A percentile compares a stretch with the other conserved stretches of the same genome.
These are phyloP conservation scores for Colletotrichum sp. DNA, from an alignment of 2,329 filamentous ascomycete genomes.

Conservation along the genomic window DNA sequence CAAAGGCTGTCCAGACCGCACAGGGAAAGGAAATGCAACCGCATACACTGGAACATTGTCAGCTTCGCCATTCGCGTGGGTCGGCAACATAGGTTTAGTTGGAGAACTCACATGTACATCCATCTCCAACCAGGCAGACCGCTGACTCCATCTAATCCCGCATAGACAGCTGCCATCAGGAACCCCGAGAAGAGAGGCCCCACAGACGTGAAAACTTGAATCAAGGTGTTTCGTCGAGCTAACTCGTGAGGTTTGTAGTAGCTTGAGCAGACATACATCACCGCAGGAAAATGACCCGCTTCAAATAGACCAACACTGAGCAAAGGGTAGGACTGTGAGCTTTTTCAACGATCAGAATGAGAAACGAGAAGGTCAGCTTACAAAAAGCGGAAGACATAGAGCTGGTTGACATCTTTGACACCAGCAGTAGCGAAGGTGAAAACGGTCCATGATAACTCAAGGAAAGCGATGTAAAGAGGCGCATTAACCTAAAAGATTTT, in stretches of 20 bases:
- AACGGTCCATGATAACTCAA: conserved; percentile 27
- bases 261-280: conserved; percentile 33
- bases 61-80: neutral
- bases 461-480: conserved; percentile 27
- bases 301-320: conserved; percentile 31
- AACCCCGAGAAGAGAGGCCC: conserved; percentile 30
- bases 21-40: conserved; percentile 29
- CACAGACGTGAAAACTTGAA: conserved; percentile 29
- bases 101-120: conserved; percentile 29
- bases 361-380: neutral
- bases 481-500: conserved; percentile 19
- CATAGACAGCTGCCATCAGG: conserved; percentile 28
- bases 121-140: conserved; percentile 29
- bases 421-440: conserved; percentile 31
- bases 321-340: neutral
- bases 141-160: conserved; percentile 22
- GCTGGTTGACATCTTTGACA: conserved; percentile 25
- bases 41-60: conserved; percentile 21
- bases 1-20: conserved; percentile 27
- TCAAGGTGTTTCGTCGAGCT: conserved; percentile 31
- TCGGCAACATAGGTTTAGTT: neutral
- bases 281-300: conserved; percentile 31
- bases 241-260: conserved; percentile 34
- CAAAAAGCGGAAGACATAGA: conserved; percentile 32
- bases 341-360: neutral